Evolutionary conservation across 768 basidiomycete genomes (phyloP).

Genomic region (Kwoniella sp.): DNA sequence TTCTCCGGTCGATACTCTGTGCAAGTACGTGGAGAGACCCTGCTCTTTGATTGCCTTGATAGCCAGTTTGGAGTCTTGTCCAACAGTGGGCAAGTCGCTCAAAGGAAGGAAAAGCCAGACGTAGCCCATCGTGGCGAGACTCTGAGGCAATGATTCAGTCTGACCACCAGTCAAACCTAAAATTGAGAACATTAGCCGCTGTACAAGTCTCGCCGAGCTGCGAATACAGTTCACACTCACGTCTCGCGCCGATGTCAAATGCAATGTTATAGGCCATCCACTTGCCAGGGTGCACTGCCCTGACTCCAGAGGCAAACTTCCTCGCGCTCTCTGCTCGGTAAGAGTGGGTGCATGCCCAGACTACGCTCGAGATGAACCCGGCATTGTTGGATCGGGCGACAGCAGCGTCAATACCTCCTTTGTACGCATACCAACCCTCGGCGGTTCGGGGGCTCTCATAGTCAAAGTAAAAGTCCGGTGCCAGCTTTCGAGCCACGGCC

Average conservation of each 20-base stretch:
- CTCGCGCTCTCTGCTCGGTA: slow-evolving; percentile 10
- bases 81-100: slow-evolving; percentile 1
- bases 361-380: slow-evolving; percentile 18
- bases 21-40: slow-evolving; percentile 5
- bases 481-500: slow-evolving; percentile 17
- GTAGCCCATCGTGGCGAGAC: slow-evolving; percentile 14
- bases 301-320: slow-evolving; percentile 20
- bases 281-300: slow-evolving; percentile 21
- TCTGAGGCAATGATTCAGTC: not conserved
- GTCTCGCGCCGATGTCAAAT: not conserved
- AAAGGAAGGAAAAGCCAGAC: slow-evolving; percentile 16
- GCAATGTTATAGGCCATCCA: slow-evolving; percentile 36
- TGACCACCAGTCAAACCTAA: not conserved
- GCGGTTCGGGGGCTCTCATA: slow-evolving; percentile 23
- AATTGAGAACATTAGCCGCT: not conserved
- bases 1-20: not conserved
- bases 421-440: slow-evolving; percentile 28
- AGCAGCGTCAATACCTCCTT: slow-evolving; percentile 31
- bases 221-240: not conserved
- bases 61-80: slow-evolving; percentile 7
- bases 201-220: too few species aligned
- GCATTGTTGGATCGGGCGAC: slow-evolving; percentile 12
- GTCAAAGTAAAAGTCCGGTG: slow-evolving; percentile 26
- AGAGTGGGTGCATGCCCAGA: slow-evolving; percentile 20
- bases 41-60: slow-evolving; percentile 11